Conservation (phyloP, 1,284 basidiomycete species). For the Naganishia liquefaciens region DNA sequence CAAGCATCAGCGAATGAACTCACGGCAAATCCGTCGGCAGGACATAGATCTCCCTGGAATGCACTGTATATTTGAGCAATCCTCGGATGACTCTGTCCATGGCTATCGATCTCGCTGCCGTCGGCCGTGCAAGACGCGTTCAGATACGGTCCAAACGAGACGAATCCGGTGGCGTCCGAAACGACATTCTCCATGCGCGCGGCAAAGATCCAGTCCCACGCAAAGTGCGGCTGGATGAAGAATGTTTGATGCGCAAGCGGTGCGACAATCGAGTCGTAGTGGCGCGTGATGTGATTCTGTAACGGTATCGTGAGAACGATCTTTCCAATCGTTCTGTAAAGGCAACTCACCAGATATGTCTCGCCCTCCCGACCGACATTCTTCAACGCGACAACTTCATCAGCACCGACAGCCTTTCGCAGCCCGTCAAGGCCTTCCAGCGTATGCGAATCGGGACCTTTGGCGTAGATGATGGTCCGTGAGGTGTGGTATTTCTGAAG, state of each 20-base stretch:
- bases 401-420: constrained; percentile 36
- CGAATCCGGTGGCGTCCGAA: constrained; percentile 42
- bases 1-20: constrained; percentile 34
- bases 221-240: constrained; percentile 52
- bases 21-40: constrained; percentile 36
- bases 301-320: neutral
- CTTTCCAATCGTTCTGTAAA: neutral
- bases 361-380: constrained; percentile 49
- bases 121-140: constrained; percentile 37
- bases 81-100: constrained; percentile 37
- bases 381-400: constrained; percentile 43
- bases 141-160: constrained; percentile 49
- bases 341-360: constrained; percentile 43
- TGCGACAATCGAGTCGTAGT: constrained; percentile 35
- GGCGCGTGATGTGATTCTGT: constrained; percentile 42
- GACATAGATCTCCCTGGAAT: constrained; percentile 41
- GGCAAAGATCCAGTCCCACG: constrained; percentile 49
- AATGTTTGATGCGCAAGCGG: constrained; percentile 46
- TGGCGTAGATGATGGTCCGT: constrained; percentile 44
- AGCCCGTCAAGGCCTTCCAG: constrained; percentile 34
- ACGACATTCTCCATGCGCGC: constrained; percentile 43
- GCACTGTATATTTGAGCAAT: constrained; percentile 42
- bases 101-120: constrained; percentile 36
- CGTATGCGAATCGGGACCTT: constrained; percentile 33
- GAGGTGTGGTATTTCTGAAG: constrained; percentile 25